Conservation (phyloP, 2,329 filamentous ascomycete genomes). For the Scedosporium apiospermum region DNA sequence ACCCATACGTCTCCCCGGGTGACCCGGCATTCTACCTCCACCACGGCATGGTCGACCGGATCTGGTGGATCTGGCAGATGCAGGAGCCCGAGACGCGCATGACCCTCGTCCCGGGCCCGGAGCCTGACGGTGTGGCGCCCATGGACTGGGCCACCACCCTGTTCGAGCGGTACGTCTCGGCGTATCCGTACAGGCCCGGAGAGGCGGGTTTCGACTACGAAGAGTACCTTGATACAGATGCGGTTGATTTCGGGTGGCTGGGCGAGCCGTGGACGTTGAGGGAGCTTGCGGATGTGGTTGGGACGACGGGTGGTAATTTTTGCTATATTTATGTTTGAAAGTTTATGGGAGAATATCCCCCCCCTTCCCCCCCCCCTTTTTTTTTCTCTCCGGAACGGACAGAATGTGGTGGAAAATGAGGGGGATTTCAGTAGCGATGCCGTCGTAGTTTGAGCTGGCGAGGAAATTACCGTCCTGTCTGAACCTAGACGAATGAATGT, state of each 20-base stretch:
- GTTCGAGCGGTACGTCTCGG: not conserved
- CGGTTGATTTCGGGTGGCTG: not conserved
- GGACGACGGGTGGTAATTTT: not conserved
- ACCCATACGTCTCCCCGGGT: constrained; percentile 28
- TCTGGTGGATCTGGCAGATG: constrained; percentile 14
- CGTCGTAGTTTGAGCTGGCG: too few relatives aligned
- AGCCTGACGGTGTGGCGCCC: not conserved
- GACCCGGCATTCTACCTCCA: constrained; percentile 25
- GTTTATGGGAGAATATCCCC: too few relatives aligned
- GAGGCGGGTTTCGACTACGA: not conserved
- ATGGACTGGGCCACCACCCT: not conserved
- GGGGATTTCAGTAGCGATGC: too few relatives aligned
- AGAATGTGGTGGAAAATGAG: too few relatives aligned
- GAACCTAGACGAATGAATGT: too few relatives aligned
- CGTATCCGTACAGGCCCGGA: not conserved
- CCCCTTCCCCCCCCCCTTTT: too few relatives aligned
- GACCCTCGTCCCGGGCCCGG: not conserved
- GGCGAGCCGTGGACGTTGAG: not conserved
- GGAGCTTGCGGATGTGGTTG: not conserved
- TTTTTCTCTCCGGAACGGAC: too few relatives aligned
- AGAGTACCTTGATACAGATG: not conserved
- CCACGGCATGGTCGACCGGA: constrained; percentile 19
- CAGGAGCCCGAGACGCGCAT: constrained; percentile 4
- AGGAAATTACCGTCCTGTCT: too few relatives aligned
- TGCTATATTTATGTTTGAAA: not conserved